phyloP scores from a whole-genome alignment of 1,284 basidiomycete genomes.

The Sanghuangporus sanghuang region DNA sequence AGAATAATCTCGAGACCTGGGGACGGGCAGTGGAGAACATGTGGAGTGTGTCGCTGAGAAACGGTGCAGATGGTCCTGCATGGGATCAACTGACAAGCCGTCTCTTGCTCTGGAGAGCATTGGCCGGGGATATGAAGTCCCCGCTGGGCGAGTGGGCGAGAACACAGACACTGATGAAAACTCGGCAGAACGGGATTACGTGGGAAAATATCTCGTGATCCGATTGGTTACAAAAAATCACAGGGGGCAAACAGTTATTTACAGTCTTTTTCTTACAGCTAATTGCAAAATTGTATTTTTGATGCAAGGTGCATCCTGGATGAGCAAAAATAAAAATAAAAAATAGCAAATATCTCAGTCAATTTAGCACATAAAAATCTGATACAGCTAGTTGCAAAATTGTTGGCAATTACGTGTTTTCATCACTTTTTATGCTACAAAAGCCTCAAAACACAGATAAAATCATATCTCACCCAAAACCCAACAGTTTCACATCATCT shows the following conservation, averaged over 20 bases:
- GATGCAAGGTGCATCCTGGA: too few species aligned
- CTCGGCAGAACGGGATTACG: not conserved
- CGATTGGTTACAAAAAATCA: not conserved
- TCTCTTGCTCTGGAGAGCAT: slow-evolving; percentile 49
- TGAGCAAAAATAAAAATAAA: too few species aligned
- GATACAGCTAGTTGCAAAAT: too few species aligned
- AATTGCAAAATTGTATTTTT: too few species aligned
- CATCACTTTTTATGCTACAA: too few species aligned
- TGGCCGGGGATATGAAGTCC: slow-evolving; percentile 32
- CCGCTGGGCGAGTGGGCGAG: slow-evolving; percentile 46
- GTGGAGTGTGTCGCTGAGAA: slow-evolving; percentile 51
- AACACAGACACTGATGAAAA: slow-evolving; percentile 21
- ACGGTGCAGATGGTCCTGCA: slow-evolving; percentile 27
- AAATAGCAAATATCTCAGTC: too few species aligned
- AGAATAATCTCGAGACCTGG: slow-evolving; percentile 35
- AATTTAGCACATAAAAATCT: too few species aligned
- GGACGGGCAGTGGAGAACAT: slow-evolving; percentile 48
- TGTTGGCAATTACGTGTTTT: too few species aligned
- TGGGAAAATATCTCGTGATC: not conserved
- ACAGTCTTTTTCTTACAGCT: too few species aligned
- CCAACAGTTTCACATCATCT: too few species aligned
- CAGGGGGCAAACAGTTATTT: not conserved
- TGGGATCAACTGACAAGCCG: slow-evolving; percentile 53
- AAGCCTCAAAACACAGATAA: too few species aligned
- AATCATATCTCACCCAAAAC: too few species aligned